Evolutionary conservation across 805 yeast species (phyloP).

Genomic region (Cyberlindnera xylosilytica): DNA sequence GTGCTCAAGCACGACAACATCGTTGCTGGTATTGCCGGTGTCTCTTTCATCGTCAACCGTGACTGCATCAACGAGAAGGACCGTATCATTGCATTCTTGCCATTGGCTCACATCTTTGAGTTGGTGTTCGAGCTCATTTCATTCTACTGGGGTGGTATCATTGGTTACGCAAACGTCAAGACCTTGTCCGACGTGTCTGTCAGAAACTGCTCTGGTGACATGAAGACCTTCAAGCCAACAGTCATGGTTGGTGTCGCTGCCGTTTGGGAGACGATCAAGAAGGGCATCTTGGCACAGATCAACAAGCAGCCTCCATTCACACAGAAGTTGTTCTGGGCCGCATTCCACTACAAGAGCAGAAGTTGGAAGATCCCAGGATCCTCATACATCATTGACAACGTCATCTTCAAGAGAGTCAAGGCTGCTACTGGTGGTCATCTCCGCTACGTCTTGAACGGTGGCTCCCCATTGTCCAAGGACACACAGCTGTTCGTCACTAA

Average conservation of each 20-base stretch:
- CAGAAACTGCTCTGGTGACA: constrained; percentile 84
- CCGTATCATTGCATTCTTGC: constrained; percentile 82
- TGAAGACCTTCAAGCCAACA: constrained; percentile 83
- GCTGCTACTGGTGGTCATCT: constrained; percentile 94
- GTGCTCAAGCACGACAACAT: constrained; percentile 62
- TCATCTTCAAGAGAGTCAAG: constrained; percentile 83
- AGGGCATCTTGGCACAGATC: constrained; percentile 83
- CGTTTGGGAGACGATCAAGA: constrained; percentile 94
- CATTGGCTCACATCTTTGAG: constrained; percentile 95
- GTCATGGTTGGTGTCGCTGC: constrained; percentile 98
- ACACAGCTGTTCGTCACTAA: constrained; percentile 80
- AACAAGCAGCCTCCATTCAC: constrained; percentile 57
- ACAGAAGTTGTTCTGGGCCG: constrained; percentile 87
- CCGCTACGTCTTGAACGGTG: constrained; percentile 78
- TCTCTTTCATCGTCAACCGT: constrained; percentile 56
- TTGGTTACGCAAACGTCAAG: constrained; percentile 92
- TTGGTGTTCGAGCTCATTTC: constrained; percentile 76
- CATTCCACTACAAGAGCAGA: constrained; percentile 68
- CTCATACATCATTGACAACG: constrained; percentile 53
- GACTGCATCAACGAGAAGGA: constrained; percentile 52
- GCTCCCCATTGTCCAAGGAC: constrained; percentile 79
- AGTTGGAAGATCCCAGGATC: constrained; percentile 75
- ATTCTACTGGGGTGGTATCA: constrained; percentile 84
- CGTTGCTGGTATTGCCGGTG: constrained; percentile 86
- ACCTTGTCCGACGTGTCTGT: constrained; percentile 82